Base-by-base conservation (phyloP, 208 protist genomes). In the Porcisia deanei region DNA sequence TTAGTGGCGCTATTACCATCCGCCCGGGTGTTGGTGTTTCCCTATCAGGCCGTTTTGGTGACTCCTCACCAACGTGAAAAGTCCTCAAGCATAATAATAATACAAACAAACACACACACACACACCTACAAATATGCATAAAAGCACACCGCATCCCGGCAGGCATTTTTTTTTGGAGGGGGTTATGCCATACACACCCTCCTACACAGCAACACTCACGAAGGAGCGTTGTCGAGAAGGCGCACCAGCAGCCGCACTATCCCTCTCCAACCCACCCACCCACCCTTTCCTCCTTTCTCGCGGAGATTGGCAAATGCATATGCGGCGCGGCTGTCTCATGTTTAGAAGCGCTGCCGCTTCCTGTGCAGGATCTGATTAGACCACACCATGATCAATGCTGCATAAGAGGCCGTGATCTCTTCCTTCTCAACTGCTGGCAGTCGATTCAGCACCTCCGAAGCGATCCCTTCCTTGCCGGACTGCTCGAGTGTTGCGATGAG, bases 401-500 rank as follows among this genome's bases (percentile, higher is more conserved):
- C 91, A 82, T 95, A 96, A 59, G 91, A 92, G 25, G 93, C 88
- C 1, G 89, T 94, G 37, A 97, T 96, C 78, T 94, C 89, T 71
- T 95, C 88, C 79, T 86, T 86, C 81, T 96, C 90, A 16, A 88
- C 6, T 41, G 87, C 80, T 18, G 93, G 93, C 30, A 97, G 73
- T 3, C 82, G 77, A 18, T 89, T 85, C 58, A 97, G 77, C 22
- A 97, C 83, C 58, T 81, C 81, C 16, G 82, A 75, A 22, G 90
- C 89, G 18, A 94, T 53, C 1, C 73, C 69, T 16, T 91, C 79
- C 76, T 93, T 93, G 30, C 90, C 90, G 30, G 84, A 73, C 80
- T 95, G 89, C 84, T 97, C 91, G 59, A 97, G 85, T 52, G 89
- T 87, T n/a, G 91, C 89, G 53, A 97, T 88, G 20, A 97, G 80